These are phyloP conservation scores for Candida xyloterini DNA, from an alignment of 805 yeast genomes.

Conservation along the genomic window DNA sequence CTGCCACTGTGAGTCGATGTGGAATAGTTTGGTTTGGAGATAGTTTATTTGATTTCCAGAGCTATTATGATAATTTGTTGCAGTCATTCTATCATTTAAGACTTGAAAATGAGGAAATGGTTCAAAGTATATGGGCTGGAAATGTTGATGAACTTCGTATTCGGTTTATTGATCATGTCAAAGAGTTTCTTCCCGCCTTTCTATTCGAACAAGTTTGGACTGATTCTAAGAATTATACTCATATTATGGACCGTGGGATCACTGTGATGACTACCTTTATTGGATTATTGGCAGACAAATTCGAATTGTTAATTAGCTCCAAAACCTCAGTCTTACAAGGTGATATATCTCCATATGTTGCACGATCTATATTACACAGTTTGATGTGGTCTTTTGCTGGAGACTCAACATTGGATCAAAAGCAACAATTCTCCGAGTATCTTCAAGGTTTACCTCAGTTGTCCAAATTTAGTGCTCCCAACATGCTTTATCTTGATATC, in stretches of 20 bases:
- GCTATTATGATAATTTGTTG: slow-evolving; percentile 12
- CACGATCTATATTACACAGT: slow-evolving; percentile 37
- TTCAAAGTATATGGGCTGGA: not conserved
- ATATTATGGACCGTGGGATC: slow-evolving; percentile 50
- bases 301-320: slow-evolving; percentile 27
- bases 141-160: slow-evolving; percentile 3
- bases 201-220: slow-evolving; percentile 23
- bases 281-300: slow-evolving; percentile 38
- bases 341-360: slow-evolving; percentile 31
- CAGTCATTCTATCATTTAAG: slow-evolving; percentile 12
- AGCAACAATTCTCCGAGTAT: slow-evolving; percentile 36
- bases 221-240: slow-evolving; percentile 34
- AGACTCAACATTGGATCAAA: slow-evolving; percentile 41
- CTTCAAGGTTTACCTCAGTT: slow-evolving; percentile 27
- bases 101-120: slow-evolving; percentile 16
- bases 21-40: slow-evolving; percentile 78
- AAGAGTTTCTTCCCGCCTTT: slow-evolving; percentile 9
- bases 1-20: slow-evolving; percentile 91
- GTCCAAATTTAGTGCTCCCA: slow-evolving; percentile 4
- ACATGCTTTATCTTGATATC: slow-evolving; percentile 42
- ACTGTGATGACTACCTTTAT: slow-evolving; percentile 40
- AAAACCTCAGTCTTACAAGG: slow-evolving; percentile 26
- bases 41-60: slow-evolving; percentile 8
- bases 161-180: slow-evolving; percentile 4
- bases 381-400: slow-evolving; percentile 68